Base-by-base conservation (phyloP, 345 rosid genomes). In the Lepidium didymum region DNA sequence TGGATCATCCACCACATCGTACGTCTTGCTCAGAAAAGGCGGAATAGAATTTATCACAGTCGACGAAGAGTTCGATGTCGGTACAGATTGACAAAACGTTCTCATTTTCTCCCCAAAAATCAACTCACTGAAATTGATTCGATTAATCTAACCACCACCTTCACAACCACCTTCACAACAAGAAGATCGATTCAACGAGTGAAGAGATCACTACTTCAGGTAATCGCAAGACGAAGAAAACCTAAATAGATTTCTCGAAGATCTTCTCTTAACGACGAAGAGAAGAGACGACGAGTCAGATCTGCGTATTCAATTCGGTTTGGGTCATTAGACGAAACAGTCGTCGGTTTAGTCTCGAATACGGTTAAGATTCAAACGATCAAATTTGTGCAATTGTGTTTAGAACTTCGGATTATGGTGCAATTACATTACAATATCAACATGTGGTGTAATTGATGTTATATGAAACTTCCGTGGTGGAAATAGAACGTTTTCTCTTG, bases 1-100 rank as follows among this genome's bases (percentile, higher is more conserved):
- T 8, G 80, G 72, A 49, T 85, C 89, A 19, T 85, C 89, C 25
- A 85, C 89, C 72, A 85, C 44, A 53, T 85, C 89, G 64, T 82
- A 85, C 3, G 84, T 85, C 62, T 82, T 85, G 68, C 82, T 79
- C 52, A 85, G 80, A 72, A 85, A 85, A 9, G 89, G 89, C 23
- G 89, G 89, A 38, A 82, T 77, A 0, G 85, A 64, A 42, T 53
- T 54, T 53, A 37, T 5, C 59, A 15, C 38, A 56, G 50, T 35
- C 57, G 77, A 35, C 4, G 63, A 50, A 13, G 68, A 70, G 46
- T 67, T 75, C 63, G 38, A 71, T 15, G 67, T 44, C 15, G 78
- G 64, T 53, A 55, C 67, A 21, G 83, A 65, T 59, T 80, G 80
- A 31, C 73, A 67, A 56, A 38, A 54, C 43, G 81, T 74, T 55